These are phyloP conservation scores for Musa troglodytarum DNA, from an alignment of 176 grass and related monocot species.

Conservation along the genomic window DNA sequence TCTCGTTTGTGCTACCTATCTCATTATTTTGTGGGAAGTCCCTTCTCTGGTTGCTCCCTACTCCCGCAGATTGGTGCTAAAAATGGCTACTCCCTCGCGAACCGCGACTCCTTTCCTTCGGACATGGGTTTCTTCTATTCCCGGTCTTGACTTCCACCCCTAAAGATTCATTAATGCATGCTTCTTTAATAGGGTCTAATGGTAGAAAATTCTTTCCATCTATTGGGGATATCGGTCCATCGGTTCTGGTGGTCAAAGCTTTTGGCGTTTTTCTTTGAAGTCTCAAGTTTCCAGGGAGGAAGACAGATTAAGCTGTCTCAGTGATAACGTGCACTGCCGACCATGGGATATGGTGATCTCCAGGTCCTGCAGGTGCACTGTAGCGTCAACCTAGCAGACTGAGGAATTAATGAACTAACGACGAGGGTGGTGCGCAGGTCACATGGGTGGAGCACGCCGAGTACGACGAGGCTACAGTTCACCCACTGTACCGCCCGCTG, in stretches of 20 bases:
- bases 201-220: neutral
- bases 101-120: neutral
- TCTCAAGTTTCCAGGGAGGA: too few species aligned
- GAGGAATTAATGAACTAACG: constrained; percentile 5
- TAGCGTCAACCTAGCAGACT: too few species aligned
- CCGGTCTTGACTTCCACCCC: neutral
- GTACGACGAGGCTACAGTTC: constrained; percentile 65
- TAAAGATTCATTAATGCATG: neutral
- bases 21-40: too few species aligned
- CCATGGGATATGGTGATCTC: too few species aligned
- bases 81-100: neutral
- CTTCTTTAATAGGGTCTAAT: neutral
- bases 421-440: constrained; percentile 43
- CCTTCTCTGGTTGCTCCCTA: neutral
- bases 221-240: neutral
- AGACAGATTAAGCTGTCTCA: too few species aligned
- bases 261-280: neutral
- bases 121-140: neutral
- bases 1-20: neutral
- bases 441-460: constrained; percentile 96
- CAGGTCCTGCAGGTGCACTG: too few species aligned
- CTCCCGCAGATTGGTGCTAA: neutral
- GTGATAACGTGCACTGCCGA: too few species aligned
- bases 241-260: neutral
- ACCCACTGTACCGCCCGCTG: constrained; percentile 58